These are phyloP conservation scores for Peronospora belbahrii DNA, from an alignment of 352 stramenopile genomes.

Conservation along the genomic window DNA sequence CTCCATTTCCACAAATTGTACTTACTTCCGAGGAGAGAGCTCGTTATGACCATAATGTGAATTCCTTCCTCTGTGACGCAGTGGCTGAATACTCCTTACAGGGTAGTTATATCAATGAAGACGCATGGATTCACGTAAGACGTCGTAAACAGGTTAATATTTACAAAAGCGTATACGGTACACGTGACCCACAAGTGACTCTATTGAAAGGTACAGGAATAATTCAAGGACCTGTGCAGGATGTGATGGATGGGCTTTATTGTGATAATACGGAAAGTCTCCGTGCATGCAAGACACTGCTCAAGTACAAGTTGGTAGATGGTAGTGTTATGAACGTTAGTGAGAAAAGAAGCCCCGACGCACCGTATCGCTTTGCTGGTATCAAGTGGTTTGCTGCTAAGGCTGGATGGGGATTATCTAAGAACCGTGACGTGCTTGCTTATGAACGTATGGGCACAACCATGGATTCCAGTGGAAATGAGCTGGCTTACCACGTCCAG, in stretches of 20 bases:
- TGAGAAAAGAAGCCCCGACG: conserved; percentile 20
- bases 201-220: conserved; percentile 33
- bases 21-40: conserved; percentile 28
- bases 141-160: conserved; percentile 31
- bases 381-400: conserved; percentile 43
- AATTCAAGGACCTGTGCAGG: conserved; percentile 28
- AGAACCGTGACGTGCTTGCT: conserved; percentile 34
- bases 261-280: conserved; percentile 38
- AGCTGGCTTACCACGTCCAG: conserved; percentile 43
- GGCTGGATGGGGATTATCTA: conserved; percentile 30
- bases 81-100: conserved; percentile 33
- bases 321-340: conserved; percentile 39
- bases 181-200: conserved; percentile 33
- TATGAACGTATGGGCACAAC: conserved; percentile 51
- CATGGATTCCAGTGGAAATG: conserved; percentile 35
- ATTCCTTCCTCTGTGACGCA: conserved; percentile 31
- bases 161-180: conserved; percentile 40
- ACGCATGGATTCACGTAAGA: conserved; percentile 37
- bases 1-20: conserved; percentile 29
- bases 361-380: conserved; percentile 36
- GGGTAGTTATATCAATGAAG: conserved; percentile 24
- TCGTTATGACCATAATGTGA: conserved; percentile 32
- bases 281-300: conserved; percentile 29
- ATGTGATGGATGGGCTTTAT: conserved; percentile 47
- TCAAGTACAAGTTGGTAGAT: conserved; percentile 38